Evolutionary conservation across 495 filamentous ascomycete species (phyloP).

Genomic region (Lophiostoma macrostomum): DNA sequence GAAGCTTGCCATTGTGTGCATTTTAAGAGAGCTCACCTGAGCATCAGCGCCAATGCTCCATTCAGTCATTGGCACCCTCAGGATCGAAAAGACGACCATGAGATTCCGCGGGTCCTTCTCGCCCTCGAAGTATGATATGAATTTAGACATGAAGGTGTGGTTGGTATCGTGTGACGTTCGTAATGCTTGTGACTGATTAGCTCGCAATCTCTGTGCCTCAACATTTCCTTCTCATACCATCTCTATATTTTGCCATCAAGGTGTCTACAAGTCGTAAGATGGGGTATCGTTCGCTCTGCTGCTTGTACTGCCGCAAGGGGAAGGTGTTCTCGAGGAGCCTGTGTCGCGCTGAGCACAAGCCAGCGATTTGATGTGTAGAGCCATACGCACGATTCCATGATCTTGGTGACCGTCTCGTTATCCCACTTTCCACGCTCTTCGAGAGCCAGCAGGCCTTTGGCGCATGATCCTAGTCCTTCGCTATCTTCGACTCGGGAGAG

Average conservation of each 20-base stretch:
- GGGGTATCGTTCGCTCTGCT: constrained; percentile 64
- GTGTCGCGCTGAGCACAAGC: constrained; percentile 2
- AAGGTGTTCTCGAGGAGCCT: constrained; percentile 39
- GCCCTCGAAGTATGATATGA: constrained; percentile 67
- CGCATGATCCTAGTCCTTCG: constrained; percentile 40
- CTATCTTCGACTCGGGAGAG: constrained; percentile 41
- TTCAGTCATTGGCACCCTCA: constrained; percentile 69
- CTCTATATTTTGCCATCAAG: constrained; percentile 62
- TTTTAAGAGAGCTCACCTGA: constrained; percentile 49
- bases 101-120: constrained; percentile 77
- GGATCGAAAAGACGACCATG: constrained; percentile 73
- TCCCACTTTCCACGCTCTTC: constrained; percentile 45
- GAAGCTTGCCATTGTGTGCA: constrained; percentile 8
- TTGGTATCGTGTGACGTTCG: constrained; percentile 34
- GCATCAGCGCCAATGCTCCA: constrained; percentile 64
- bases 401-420: constrained; percentile 32
- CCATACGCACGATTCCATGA: constrained; percentile 35
- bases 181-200: constrained; percentile 30
- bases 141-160: constrained; percentile 55
- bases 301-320: constrained; percentile 43
- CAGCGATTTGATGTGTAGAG: neutral
- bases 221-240: constrained; percentile 43
- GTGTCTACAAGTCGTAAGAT: constrained; percentile 63
- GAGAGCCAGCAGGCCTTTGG: constrained; percentile 38
- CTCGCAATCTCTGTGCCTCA: neutral